Evolutionary conservation across 495 filamentous ascomycete genomes (phyloP).

Genomic region (Evernia prunastri): DNA sequence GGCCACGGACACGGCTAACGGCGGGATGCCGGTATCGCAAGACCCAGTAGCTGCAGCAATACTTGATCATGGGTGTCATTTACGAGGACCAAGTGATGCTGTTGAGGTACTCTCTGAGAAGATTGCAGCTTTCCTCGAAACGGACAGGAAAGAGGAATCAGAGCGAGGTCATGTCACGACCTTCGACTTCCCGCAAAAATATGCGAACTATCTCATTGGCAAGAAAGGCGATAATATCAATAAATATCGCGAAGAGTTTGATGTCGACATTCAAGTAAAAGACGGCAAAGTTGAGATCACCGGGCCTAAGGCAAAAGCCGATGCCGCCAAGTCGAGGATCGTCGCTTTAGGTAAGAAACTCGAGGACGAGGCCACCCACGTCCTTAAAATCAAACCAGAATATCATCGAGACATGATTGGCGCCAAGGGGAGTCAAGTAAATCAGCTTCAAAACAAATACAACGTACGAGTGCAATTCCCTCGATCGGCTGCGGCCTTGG

Average conservation of each 20-base stretch:
- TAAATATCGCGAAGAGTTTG: slow-evolving; percentile 90
- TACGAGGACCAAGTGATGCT: slow-evolving; percentile 67
- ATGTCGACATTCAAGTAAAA: slow-evolving; percentile 89
- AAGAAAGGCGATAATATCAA: slow-evolving; percentile 89
- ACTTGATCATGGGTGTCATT: slow-evolving; percentile 44
- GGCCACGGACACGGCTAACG: slow-evolving; percentile 38
- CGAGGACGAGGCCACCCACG: slow-evolving; percentile 79
- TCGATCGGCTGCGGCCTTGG: slow-evolving; percentile 46
- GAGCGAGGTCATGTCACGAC: slow-evolving; percentile 76
- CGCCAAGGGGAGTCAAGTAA: slow-evolving; percentile 57
- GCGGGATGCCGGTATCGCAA: slow-evolving; percentile 26
- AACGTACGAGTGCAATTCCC: slow-evolving; percentile 93
- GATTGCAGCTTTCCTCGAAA: slow-evolving; percentile 67
- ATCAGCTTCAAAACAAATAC: slow-evolving; percentile 73
- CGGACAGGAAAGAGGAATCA: slow-evolving; percentile 79
- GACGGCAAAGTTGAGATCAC: slow-evolving; percentile 66
- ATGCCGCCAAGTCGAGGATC: slow-evolving; percentile 74
- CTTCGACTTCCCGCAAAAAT: slow-evolving; percentile 93
- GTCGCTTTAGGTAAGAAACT: slow-evolving; percentile 65
- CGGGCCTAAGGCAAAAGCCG: slow-evolving; percentile 71
- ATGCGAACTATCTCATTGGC: slow-evolving; percentile 87
- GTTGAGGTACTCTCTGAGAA: slow-evolving; percentile 66
- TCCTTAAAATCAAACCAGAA: slow-evolving; percentile 80
- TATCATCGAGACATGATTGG: slow-evolving; percentile 74
- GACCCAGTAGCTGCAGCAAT: slow-evolving; percentile 7